These are phyloP conservation scores for Penicillium macrosclerotiorum DNA, from an alignment of 495 filamentous ascomycete genomes.

Conservation along the genomic window DNA sequence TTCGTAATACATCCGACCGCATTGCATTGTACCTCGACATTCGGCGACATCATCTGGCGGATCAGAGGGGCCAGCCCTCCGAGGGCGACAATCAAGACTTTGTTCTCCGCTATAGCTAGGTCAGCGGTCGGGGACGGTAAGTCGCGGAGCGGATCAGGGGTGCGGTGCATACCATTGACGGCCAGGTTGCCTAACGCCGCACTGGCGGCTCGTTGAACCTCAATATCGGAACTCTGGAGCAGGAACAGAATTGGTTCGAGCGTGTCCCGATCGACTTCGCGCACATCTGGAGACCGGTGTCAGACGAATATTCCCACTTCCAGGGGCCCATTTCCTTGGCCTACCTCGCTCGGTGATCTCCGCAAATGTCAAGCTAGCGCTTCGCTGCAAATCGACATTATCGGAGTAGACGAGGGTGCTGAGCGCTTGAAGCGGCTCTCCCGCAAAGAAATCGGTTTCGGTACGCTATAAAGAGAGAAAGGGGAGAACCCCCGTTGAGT, in stretches of 20 bases:
- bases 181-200: constrained; percentile 94
- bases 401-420: constrained; percentile 97
- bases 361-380: constrained; percentile 96
- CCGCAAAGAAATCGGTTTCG: constrained; percentile 97
- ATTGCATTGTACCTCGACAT: constrained; percentile 99
- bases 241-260: constrained; percentile 94
- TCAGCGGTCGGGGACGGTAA: constrained; percentile 39
- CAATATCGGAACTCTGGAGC: constrained; percentile 90
- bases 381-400: constrained; percentile 96
- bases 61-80: constrained; percentile 91
- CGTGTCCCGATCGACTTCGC: constrained; percentile 91
- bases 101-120: constrained; percentile 78
- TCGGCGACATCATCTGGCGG: constrained; percentile 97
- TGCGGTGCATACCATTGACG: constrained; percentile 75
- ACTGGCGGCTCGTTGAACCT: constrained; percentile 95
- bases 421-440: constrained; percentile 90
- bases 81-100: constrained; percentile 89
- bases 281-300: constrained; percentile 66
- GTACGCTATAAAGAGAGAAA: constrained; percentile 59
- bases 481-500: background rate
- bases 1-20: constrained; percentile 99
- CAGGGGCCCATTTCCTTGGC: constrained; percentile 17
- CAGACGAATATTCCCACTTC: constrained; percentile 12
- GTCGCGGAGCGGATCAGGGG: constrained; percentile 1
- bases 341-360: constrained; percentile 98